Conservation (phyloP, 108 stramenopile genomes). For the Ochromonas danica region DNA sequence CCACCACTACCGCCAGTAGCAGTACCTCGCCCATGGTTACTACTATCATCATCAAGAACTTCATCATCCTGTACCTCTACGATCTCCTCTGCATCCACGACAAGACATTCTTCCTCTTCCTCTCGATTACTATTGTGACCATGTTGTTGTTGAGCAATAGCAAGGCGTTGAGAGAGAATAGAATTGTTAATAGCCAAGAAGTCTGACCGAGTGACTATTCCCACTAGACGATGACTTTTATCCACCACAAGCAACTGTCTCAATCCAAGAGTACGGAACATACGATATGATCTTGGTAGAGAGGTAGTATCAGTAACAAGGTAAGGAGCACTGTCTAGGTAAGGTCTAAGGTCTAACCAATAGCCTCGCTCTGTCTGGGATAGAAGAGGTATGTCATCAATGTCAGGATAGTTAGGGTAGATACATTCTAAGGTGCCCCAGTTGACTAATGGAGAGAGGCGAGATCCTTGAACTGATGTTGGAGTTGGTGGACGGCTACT, state of each 20-base stretch:
- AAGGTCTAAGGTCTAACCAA: slow-evolving; percentile 91
- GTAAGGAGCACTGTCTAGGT: slow-evolving; percentile 91
- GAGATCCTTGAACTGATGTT: slow-evolving; percentile 52
- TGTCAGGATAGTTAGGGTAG: slow-evolving; percentile 86
- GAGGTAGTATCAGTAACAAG: slow-evolving; percentile 87
- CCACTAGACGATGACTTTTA: slow-evolving; percentile 57
- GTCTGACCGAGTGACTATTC: background rate
- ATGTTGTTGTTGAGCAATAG: too few species aligned
- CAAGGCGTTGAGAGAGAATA: too few species aligned
- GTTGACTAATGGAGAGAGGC: slow-evolving; percentile 78
- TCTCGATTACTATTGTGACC: too few species aligned
- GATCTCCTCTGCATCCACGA: too few species aligned
- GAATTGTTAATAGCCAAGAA: too few species aligned
- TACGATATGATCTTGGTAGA: slow-evolving; percentile 80
- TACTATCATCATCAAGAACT: too few species aligned
- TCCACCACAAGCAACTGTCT: slow-evolving; percentile 85
- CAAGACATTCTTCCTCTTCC: too few species aligned
- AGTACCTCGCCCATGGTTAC: too few species aligned
- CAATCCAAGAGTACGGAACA: slow-evolving; percentile 91
- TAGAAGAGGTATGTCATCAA: slow-evolving; percentile 73
- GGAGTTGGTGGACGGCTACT: too few species aligned
- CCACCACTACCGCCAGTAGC: too few species aligned
- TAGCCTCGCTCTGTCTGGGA: slow-evolving; percentile 37
- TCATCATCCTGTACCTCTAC: too few species aligned
- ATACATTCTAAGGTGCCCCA: slow-evolving; percentile 89